phyloP scores from a whole-genome alignment of 2,329 filamentous ascomycete genomes.

The Amauroascus niger region DNA sequence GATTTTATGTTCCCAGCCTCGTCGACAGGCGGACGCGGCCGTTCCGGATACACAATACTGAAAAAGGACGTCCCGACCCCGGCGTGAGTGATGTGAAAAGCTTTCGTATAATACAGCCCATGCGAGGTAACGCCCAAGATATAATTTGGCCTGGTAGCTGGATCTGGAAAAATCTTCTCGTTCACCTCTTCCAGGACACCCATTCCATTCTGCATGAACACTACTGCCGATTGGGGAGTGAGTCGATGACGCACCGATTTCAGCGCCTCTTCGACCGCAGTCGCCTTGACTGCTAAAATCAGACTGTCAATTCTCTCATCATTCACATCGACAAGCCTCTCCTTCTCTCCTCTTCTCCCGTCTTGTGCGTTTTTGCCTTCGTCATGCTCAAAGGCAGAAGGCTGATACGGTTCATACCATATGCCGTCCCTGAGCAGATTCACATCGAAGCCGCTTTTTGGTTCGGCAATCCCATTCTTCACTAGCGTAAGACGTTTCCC shows the following conservation, averaged over 20 bases:
- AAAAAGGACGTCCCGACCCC: conserved; percentile 51
- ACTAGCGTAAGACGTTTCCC: conserved; percentile 28
- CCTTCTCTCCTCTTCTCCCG: neutral
- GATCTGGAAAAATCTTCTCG: conserved; percentile 57
- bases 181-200: conserved; percentile 75
- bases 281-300: conserved; percentile 68
- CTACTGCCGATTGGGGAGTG: conserved; percentile 58
- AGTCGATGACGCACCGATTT: conserved; percentile 57
- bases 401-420: conserved; percentile 28
- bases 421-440: conserved; percentile 29
- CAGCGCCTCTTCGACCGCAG: conserved; percentile 57
- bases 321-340: conserved; percentile 19
- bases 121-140: conserved; percentile 60
- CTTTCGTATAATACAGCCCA: conserved; percentile 41
- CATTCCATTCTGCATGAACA: conserved; percentile 71
- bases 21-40: conserved; percentile 17
- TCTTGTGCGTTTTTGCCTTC: neutral
- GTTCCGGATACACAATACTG: conserved; percentile 35
- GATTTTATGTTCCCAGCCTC: neutral
- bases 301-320: conserved; percentile 57
- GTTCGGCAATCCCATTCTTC: conserved; percentile 34
- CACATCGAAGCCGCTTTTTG: conserved; percentile 37
- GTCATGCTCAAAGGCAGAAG: conserved; percentile 5
- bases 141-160: conserved; percentile 59
- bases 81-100: conserved; percentile 48